Evolutionary conservation across 805 yeast genomes (phyloP), one percentile per base, ranked within the genome.

Genomic region (Pichia deserticola): DNA sequence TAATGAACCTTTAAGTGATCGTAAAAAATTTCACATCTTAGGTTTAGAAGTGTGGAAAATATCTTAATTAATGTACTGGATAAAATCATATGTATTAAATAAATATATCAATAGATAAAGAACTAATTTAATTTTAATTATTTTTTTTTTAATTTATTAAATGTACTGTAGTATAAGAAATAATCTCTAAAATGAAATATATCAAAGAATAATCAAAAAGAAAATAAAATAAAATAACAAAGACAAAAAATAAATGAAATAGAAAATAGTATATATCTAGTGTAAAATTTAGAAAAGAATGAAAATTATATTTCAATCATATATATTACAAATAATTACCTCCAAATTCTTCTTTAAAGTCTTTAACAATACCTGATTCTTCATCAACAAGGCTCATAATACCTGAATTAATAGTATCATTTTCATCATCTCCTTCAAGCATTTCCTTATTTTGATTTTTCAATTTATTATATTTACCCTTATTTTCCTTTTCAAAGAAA

Each of bases 1-100:
- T 0, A 92, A 93, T 64, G 97, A 89, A 51, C 80, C 83, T 1
- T 70, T 92, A 51, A 58, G 65, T 50, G 51, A 47, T 35, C 53
- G 60, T 8, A 81, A 78, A 3, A 86, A 81, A 60, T 93, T 93
- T 65, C 77, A 75, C 48, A 81, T 92, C 5, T 67, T 84, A 39
- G 90, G 86, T 0, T 67, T 92, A 38, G 98, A 90, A 62, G 75
- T 92, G 0, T 90, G 98, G 98, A 76, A 84, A 52, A 77, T 89
- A 6, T 84, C 40, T 32, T 60, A 48, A 47, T 38, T 9, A 30
- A 20, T 20, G 20, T 20, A 20, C 3, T 20, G 3, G 3, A 20
- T 20, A 20, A 20, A 20, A 20, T 20, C 20, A 20, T 20, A 20
- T 20, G 20, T 20, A 20, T 20, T 20, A 20, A 20, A 20, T 20